Evolutionary conservation across 2,329 filamentous ascomycete species (phyloP).

Genomic region (Plectosphaerella plurivora): DNA sequence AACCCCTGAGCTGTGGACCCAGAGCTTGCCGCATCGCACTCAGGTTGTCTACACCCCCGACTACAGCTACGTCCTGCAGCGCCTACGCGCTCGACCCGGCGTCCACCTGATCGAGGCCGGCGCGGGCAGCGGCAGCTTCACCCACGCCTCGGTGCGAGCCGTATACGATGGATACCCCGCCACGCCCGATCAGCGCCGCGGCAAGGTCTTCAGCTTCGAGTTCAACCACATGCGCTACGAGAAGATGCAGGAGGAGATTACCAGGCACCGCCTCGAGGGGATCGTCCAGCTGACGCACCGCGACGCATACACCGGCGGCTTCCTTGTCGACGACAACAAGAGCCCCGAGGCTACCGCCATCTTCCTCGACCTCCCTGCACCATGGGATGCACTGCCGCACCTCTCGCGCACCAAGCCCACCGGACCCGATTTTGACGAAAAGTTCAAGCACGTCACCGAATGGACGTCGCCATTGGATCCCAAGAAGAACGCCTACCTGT

Average conservation of each 20-base stretch:
- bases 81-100: constrained; percentile 69
- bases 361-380: constrained; percentile 77
- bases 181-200: constrained; percentile 38
- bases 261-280: constrained; percentile 59
- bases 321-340: constrained; percentile 50
- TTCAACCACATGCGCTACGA: constrained; percentile 70
- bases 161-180: constrained; percentile 68
- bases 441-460: constrained; percentile 15
- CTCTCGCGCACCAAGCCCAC: constrained; percentile 53
- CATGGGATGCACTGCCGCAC: constrained; percentile 75
- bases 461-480: constrained; percentile 66
- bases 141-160: constrained; percentile 70
- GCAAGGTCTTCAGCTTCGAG: constrained; percentile 78
- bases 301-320: constrained; percentile 74
- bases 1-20: constrained; percentile 79
- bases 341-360: constrained; percentile 65
- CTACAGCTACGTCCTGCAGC: constrained; percentile 78
- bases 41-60: constrained; percentile 86
- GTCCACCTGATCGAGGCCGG: constrained; percentile 74
- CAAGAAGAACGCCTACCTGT: constrained; percentile 69
- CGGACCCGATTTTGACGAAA: constrained; percentile 13
- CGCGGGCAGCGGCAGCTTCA: constrained; percentile 79
- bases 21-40: constrained; percentile 73
- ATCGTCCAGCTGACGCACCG: constrained; percentile 72
- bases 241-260: constrained; percentile 65